Percentiles rank a stretch among this genome's conserved stretches.
Conservation (phyloP, 202 grass and related monocot genomes). For the Schoenoplectus tabernaemontani region DNA sequence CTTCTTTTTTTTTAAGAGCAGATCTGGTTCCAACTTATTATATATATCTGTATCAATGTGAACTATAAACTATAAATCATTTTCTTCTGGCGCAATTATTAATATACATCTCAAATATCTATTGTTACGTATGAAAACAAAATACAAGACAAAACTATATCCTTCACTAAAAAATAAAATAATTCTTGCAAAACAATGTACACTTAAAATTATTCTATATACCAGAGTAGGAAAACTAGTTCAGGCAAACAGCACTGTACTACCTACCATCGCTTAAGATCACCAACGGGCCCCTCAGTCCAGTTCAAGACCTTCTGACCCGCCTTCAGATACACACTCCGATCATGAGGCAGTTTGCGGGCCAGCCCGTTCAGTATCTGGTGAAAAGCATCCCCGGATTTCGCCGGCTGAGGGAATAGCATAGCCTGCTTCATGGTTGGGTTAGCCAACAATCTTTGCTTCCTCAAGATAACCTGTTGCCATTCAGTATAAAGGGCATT, state of each 20-base stretch:
- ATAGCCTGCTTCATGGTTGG: slow-evolving; percentile 75
- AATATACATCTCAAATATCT: slow-evolving; percentile 8
- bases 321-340: slow-evolving; percentile 41
- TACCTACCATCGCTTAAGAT: slow-evolving; percentile 68
- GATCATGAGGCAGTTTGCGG: slow-evolving; percentile 61
- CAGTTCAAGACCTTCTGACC: slow-evolving; percentile 60
- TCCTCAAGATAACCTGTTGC: slow-evolving; percentile 41
- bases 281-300: slow-evolving; percentile 41
- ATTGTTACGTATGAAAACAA: slow-evolving; percentile 2
- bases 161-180: background rate
- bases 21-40: background rate
- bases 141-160: background rate
- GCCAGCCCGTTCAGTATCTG: slow-evolving; percentile 80
- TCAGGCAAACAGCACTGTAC: background rate
- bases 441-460: slow-evolving; percentile 63
- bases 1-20: background rate
- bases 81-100: background rate
- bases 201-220: background rate
- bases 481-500: background rate
- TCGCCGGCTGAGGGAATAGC: slow-evolving; percentile 74
- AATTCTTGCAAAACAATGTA: slow-evolving; percentile 12
- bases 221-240: background rate
- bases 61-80: slow-evolving; percentile 8
- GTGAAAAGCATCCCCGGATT: slow-evolving; percentile 63
- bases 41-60: background rate